phyloP scores from a whole-genome alignment of 2,329 filamentous ascomycete genomes.

The Simplicillium aogashimaense region DNA sequence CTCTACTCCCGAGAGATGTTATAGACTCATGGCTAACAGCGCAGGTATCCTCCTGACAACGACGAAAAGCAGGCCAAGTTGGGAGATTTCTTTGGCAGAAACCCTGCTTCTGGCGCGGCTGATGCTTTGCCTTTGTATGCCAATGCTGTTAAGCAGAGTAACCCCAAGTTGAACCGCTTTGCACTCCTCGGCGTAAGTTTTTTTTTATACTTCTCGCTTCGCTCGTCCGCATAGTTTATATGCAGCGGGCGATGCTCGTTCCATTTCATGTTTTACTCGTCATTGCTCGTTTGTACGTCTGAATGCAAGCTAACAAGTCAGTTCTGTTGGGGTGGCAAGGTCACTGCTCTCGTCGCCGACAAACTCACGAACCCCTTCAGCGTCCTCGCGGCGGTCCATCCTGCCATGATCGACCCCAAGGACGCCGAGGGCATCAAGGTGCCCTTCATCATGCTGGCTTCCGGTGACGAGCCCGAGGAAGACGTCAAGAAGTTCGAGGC shows the following conservation, averaged over 20 bases:
- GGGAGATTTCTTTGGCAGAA: constrained; percentile 45
- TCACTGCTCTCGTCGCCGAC: constrained; percentile 41
- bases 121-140: constrained; percentile 44
- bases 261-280: too few species aligned
- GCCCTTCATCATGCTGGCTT: constrained; percentile 54
- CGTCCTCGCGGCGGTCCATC: constrained; percentile 42
- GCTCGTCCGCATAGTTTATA: constrained; percentile 2
- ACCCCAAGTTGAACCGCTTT: constrained; percentile 46
- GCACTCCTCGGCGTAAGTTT: constrained; percentile 49
- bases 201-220: too few species aligned
- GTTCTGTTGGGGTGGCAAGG: constrained; percentile 66
- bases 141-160: constrained; percentile 39
- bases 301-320: constrained; percentile 16
- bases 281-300: too few species aligned
- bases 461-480: constrained; percentile 50
- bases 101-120: constrained; percentile 36
- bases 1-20: too few species aligned
- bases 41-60: constrained; percentile 55
- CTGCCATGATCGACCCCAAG: constrained; percentile 52
- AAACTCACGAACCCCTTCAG: constrained; percentile 44
- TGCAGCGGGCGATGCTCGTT: too few species aligned
- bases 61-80: constrained; percentile 53
- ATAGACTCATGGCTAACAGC: too few species aligned
- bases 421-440: constrained; percentile 52
- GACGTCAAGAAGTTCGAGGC: constrained; percentile 46